phyloP scores from a whole-genome alignment of 2,329 filamentous ascomycete species.

The Aspergillus sp. region DNA sequence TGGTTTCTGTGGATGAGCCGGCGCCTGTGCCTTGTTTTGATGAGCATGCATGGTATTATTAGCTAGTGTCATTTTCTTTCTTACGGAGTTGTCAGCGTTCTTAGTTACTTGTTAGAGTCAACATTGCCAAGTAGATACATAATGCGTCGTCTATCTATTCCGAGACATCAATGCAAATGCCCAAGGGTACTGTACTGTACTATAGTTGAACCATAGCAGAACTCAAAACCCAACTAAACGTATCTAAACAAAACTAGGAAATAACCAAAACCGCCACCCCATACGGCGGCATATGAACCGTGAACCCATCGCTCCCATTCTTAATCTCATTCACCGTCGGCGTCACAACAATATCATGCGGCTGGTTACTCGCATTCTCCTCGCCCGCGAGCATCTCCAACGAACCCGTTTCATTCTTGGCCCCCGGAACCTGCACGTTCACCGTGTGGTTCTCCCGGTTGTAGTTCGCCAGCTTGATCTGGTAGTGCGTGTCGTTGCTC shows the following conservation, averaged over 20 bases:
- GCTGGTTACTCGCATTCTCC: slow-evolving; percentile 20
- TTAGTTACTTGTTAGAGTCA: not conserved
- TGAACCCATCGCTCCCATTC: slow-evolving; percentile 17
- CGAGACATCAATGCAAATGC: no score
- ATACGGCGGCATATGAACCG: slow-evolving; percentile 25
- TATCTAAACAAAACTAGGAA: slow-evolving; percentile 11
- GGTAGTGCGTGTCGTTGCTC: slow-evolving; percentile 21
- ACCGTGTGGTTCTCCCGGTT: slow-evolving; percentile 23
- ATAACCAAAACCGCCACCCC: slow-evolving; percentile 26
- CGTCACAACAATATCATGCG: slow-evolving; percentile 18
- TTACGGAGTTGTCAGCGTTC: not conserved
- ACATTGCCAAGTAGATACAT: not conserved
- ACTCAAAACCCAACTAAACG: no score
- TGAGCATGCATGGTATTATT: slow-evolving; percentile 1
- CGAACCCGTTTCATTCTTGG: slow-evolving; percentile 15
- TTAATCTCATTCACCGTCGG: slow-evolving; percentile 16
- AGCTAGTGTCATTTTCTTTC: not conserved
- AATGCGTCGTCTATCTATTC: not conserved
- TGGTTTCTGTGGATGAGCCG: not conserved
- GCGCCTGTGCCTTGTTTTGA: not conserved
- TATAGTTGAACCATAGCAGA: no score
- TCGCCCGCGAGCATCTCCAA: slow-evolving; percentile 26
- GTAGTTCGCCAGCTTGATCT: slow-evolving; percentile 35
- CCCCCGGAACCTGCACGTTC: slow-evolving; percentile 26
- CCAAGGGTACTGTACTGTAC: no score